Evolutionary conservation across 1,284 basidiomycete species (phyloP), one percentile per base, ranked within the genome.

Genomic region (Farysia itapuensis): DNA sequence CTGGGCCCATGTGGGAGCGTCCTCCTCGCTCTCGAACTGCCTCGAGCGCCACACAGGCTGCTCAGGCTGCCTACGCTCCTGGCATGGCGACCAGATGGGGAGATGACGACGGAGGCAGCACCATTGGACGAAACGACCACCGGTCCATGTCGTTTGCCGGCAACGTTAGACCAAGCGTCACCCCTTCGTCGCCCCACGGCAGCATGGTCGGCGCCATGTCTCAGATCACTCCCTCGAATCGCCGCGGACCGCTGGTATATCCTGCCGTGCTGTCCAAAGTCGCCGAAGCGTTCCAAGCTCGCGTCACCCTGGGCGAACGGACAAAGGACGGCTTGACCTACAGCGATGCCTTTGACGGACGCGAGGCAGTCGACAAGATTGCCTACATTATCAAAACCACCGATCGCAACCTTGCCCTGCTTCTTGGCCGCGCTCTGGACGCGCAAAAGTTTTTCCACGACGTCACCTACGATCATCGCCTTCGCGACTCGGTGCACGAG

Each of bases 381-480:
- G 88, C 90, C 15, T 90, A 93, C 73, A 94, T 98, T 77, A 96
- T 97, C 82, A 94, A 93, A 79, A 98, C 94, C 3, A 91, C 90
- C 5, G 95, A 99, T 78, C 84, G 95, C 15, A 97, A 96, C 77
- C 83, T 99, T 18, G 95, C 95, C 4, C 79, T 98, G 34, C 81
- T 99, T 3, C 83, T 98, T 9, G 95, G 95, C 12, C 84, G 95
- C 36, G 92, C 94, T 5, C 81, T 99, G 44, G 95, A 98, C 74
- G 89, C 92, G 12, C 95, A 98, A 79, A 98, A 97, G 80, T 97
- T 94, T 80, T 98, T 98, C 77, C 95, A 99, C 77, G 95, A 97
- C 72, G 95, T 98, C 60, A 96, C 94, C 6, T 99, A 98, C 76
- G 93, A 97, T 73, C 95, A 98, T 77, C 86, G 94, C 12, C 77